A percentile compares a stretch with the other conserved stretches of the same genome.
Conservation (phyloP, 192 early-diverging fungal genomes). For the Gamsiella multidivaricata region DNA sequence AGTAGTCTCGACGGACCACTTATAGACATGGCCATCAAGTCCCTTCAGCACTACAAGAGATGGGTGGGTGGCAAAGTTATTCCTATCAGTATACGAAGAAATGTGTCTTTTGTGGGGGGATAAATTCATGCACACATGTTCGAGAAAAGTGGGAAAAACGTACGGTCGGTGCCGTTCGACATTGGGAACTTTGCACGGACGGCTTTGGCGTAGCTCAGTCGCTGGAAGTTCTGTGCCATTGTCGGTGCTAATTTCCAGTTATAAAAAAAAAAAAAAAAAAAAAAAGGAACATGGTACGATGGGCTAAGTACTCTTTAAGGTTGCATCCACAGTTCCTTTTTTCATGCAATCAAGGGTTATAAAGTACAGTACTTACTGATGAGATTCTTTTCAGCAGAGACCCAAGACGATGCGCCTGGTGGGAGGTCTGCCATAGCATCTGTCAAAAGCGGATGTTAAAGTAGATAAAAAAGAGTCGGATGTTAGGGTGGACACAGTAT, state of each 20-base stretch:
- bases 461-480: background rate
- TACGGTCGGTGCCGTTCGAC: slow-evolving; percentile 16
- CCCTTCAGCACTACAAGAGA: slow-evolving; percentile 22
- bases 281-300: background rate
- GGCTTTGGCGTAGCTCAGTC: slow-evolving; percentile 26
- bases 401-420: slow-evolving; percentile 45
- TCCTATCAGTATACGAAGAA: too few species aligned
- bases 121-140: too few species aligned
- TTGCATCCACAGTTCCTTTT: background rate
- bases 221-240: slow-evolving; percentile 39
- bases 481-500: too few species aligned
- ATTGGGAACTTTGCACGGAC: slow-evolving; percentile 30
- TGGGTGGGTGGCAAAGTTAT: too few species aligned
- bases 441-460: background rate
- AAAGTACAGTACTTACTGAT: slow-evolving; percentile 25
- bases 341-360: background rate
- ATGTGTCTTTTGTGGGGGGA: too few species aligned
- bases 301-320: background rate
- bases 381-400: slow-evolving; percentile 52
- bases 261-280: background rate
- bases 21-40: slow-evolving; percentile 30
- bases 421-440: slow-evolving; percentile 40
- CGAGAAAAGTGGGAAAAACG: background rate
- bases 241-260: too few species aligned
- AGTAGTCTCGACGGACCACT: slow-evolving; percentile 37